These are phyloP conservation scores for Ophiostoma novo-ulmi DNA, from an alignment of 2,329 filamentous ascomycete genomes.

Conservation along the genomic window DNA sequence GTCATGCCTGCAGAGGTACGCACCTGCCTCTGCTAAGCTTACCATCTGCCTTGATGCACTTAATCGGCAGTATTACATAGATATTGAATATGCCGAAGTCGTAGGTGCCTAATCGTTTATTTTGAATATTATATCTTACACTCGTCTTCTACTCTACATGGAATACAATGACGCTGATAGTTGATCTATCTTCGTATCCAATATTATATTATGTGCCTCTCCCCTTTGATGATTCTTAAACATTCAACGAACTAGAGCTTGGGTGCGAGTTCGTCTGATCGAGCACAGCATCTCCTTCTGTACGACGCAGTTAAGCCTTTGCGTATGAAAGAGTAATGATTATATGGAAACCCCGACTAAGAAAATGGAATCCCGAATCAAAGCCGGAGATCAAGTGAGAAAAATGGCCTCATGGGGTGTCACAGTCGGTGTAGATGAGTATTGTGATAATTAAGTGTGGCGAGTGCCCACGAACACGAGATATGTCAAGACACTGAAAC, in stretches of 20 bases:
- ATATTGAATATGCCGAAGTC: no score
- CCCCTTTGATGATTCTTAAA: no score
- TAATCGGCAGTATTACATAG: no score
- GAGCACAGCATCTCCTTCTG: background rate
- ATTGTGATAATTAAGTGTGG: background rate
- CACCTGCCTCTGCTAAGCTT: no score
- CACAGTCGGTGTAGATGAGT: constrained; percentile 5
- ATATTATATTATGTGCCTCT: background rate
- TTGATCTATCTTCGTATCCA: no score
- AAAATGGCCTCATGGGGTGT: constrained; percentile 19
- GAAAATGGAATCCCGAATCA: background rate
- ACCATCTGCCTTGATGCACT: no score
- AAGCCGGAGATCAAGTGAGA: constrained; percentile 14
- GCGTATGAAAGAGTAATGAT: background rate
- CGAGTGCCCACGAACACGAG: background rate
- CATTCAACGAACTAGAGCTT: background rate
- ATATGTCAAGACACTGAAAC: background rate
- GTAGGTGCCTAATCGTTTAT: no score
- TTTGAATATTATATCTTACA: no score
- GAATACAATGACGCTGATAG: no score
- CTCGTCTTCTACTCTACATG: no score
- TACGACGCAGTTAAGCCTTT: background rate
- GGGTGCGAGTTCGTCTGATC: background rate
- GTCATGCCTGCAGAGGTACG: background rate
- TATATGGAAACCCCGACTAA: background rate